A percentile compares a stretch with the other conserved stretches of the same genome.
Evolutionary conservation across 73 alveolate species (phyloP).

Genomic region (Tetrahymena borealis): DNA sequence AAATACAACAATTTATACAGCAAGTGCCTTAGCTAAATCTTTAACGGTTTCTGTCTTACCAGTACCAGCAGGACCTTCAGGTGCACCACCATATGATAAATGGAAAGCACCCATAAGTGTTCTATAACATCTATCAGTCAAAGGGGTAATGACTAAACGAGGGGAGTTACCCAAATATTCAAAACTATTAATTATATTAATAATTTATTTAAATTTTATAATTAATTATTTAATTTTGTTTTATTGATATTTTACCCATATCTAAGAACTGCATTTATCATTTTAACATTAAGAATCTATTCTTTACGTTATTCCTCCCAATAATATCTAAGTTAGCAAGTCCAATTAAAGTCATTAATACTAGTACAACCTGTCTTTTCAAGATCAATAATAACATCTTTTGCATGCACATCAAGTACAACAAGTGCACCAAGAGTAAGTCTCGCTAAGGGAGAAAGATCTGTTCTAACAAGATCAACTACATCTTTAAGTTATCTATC

Average conservation of each 20-base stretch:
- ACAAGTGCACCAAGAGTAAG: conserved; percentile 96
- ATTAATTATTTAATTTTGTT: background rate
- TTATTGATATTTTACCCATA: background rate
- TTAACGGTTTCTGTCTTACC: conserved; percentile 98
- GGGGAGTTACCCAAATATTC: conserved; percentile 93
- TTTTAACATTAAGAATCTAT: conserved; percentile 17
- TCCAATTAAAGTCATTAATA: background rate
- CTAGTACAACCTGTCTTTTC: background rate
- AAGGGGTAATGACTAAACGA: conserved; percentile 93
- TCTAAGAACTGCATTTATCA: conserved; percentile 8
- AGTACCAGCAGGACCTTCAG: conserved; percentile 99
- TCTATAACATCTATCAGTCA: conserved; percentile 95
- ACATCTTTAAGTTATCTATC: conserved; percentile 67
- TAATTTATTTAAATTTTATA: conserved; percentile 21
- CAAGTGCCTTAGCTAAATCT: conserved; percentile 90
- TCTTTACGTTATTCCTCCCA: background rate
- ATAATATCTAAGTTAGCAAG: background rate
- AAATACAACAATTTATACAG: conserved; percentile 90
- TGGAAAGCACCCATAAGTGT: conserved; percentile 92
- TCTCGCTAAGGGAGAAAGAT: conserved; percentile 90
- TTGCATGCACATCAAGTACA: conserved; percentile 98
- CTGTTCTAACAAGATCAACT: conserved; percentile 95
- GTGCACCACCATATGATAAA: conserved; percentile 94
- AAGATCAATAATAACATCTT: conserved; percentile 88
- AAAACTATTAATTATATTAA: conserved; percentile 86